A percentile compares a stretch with the other conserved stretches of the same genome.
phyloP scores from a whole-genome alignment of 306 rosid genomes.

The Spatholobus suberectus region DNA sequence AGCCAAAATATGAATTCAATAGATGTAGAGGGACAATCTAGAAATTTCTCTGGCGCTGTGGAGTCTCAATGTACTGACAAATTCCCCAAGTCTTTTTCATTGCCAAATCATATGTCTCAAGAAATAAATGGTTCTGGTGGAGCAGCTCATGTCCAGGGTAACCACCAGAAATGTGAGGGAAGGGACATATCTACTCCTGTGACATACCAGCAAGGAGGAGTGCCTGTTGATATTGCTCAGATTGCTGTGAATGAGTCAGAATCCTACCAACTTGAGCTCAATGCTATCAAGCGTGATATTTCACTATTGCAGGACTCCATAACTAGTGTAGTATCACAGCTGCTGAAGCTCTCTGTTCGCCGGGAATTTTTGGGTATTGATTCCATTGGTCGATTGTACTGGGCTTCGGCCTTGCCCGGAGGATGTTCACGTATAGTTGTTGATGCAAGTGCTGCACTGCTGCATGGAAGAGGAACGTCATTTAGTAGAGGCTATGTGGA shows the following conservation, averaged over 20 bases:
- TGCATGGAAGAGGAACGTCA: slow-evolving; percentile 42
- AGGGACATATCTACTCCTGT: slow-evolving; percentile 48
- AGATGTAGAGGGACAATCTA: slow-evolving; percentile 50
- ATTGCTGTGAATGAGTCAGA: slow-evolving; percentile 61
- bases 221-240: slow-evolving; percentile 50
- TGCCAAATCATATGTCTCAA: slow-evolving; percentile 55
- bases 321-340: slow-evolving; percentile 60
- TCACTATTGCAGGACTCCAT: slow-evolving; percentile 71
- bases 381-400: slow-evolving; percentile 76
- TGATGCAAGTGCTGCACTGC: slow-evolving; percentile 61
- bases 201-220: slow-evolving; percentile 60
- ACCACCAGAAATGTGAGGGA: slow-evolving; percentile 55
- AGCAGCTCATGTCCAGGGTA: slow-evolving; percentile 51
- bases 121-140: slow-evolving; percentile 61
- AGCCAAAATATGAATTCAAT: slow-evolving; percentile 55
- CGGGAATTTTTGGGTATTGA: slow-evolving; percentile 89
- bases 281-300: slow-evolving; percentile 64
- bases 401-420: slow-evolving; percentile 67
- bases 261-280: slow-evolving; percentile 69
- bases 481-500: slow-evolving; percentile 43
- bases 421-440: slow-evolving; percentile 67
- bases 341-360: slow-evolving; percentile 71
- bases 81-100: slow-evolving; percentile 46
- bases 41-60: slow-evolving; percentile 46
- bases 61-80: slow-evolving; percentile 59